These are phyloP conservation scores for Fusarium nurragi DNA, from an alignment of 2,329 filamentous ascomycete genomes.

Conservation along the genomic window DNA sequence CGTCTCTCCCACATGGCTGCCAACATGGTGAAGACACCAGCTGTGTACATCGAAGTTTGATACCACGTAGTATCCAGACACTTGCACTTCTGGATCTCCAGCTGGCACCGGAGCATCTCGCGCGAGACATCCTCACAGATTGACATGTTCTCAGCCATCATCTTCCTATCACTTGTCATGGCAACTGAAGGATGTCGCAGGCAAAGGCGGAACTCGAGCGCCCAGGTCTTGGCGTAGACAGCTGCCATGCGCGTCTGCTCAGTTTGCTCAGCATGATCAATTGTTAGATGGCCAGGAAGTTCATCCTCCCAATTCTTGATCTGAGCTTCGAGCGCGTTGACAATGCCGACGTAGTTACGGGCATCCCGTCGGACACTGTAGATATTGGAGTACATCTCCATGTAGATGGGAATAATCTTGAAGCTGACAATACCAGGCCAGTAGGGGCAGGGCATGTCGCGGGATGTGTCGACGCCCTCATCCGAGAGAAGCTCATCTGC, in stretches of 20 bases:
- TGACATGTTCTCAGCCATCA: slow-evolving; percentile 69
- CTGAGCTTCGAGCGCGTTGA: slow-evolving; percentile 72
- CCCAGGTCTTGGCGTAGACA: slow-evolving; percentile 63
- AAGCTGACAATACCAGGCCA: slow-evolving; percentile 72
- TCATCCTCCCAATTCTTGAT: slow-evolving; percentile 70
- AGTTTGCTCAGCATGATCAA: slow-evolving; percentile 54
- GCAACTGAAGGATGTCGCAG: slow-evolving; percentile 70
- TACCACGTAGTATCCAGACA: slow-evolving; percentile 83
- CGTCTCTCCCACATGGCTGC: slow-evolving; percentile 75
- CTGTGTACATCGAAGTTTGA: slow-evolving; percentile 75
- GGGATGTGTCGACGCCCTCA: slow-evolving; percentile 66
- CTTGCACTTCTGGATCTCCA: slow-evolving; percentile 69
- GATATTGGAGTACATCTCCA: slow-evolving; percentile 80
- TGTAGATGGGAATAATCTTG: slow-evolving; percentile 71
- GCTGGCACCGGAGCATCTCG: slow-evolving; percentile 69
- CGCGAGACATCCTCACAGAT: slow-evolving; percentile 73
- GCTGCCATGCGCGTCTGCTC: slow-evolving; percentile 61
- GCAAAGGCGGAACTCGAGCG: slow-evolving; percentile 67
- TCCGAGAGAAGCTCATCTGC: slow-evolving; percentile 76
- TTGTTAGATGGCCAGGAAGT: slow-evolving; percentile 68
- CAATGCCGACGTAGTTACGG: slow-evolving; percentile 68
- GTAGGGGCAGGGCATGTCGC: slow-evolving; percentile 70
- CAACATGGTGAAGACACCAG: slow-evolving; percentile 77
- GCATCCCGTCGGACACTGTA: slow-evolving; percentile 74
- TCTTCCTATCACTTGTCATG: slow-evolving; percentile 61